phyloP scores from a whole-genome alignment of 2,329 filamentous ascomycete species.

The Exophiala phaeomuriformis region DNA sequence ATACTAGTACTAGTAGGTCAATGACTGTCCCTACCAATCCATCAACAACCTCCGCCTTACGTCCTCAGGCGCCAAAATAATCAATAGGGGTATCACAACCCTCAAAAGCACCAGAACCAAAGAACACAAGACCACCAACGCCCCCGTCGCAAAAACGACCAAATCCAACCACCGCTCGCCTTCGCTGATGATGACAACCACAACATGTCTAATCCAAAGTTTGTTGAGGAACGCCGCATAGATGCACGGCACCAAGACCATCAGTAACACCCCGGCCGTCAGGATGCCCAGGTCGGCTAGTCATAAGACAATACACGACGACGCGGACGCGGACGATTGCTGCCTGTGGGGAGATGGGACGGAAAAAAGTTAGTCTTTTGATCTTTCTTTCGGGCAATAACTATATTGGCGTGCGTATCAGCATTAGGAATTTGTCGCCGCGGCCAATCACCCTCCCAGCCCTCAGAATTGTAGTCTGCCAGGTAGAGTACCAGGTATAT shows the following conservation, averaged over 20 bases:
- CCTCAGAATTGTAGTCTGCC: too few species aligned
- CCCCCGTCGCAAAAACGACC: conserved; percentile 52
- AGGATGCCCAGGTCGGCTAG: conserved; percentile 27
- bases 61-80: background rate
- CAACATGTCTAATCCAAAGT: conserved; percentile 6
- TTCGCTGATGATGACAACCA: conserved; percentile 10
- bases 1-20: too few species aligned
- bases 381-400: too few species aligned
- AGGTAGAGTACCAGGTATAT: too few species aligned
- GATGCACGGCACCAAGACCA: conserved; percentile 12
- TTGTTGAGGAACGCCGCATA: conserved; percentile 4
- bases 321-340: conserved; percentile 22
- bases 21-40: conserved; percentile 2
- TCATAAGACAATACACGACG: conserved; percentile 38
- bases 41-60: background rate
- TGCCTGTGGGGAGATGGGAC: conserved; percentile 17
- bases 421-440: too few species aligned
- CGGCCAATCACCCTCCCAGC: too few species aligned
- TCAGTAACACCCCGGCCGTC: conserved; percentile 5
- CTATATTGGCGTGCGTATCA: too few species aligned
- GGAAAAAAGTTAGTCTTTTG: conserved; percentile 19
- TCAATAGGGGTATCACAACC: conserved; percentile 4
- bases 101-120: conserved; percentile 10
- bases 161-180: conserved; percentile 35
- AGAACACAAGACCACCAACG: conserved; percentile 55